Evolutionary conservation across 2,329 filamentous ascomycete species (phyloP).

Genomic region (Basipetospora sp.): DNA sequence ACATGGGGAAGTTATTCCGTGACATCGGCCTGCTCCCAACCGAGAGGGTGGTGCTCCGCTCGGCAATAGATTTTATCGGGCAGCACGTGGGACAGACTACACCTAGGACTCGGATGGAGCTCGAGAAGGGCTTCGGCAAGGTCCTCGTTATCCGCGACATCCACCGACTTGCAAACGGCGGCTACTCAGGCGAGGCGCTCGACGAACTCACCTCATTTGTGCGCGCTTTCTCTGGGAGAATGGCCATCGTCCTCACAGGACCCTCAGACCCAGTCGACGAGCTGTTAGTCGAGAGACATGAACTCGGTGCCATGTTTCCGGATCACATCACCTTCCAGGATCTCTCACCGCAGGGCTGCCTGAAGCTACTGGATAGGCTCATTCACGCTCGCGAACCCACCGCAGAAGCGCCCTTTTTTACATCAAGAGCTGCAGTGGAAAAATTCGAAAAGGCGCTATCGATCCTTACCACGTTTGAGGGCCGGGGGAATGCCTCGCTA

Average conservation of each 20-base stretch:
- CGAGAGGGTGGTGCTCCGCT: conserved; percentile 47
- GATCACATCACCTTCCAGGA: neutral
- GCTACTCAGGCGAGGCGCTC: conserved; percentile 42
- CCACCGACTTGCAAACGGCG: conserved; percentile 43
- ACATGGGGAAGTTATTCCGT: conserved; percentile 62
- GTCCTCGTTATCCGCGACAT: conserved; percentile 62
- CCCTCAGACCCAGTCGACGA: neutral
- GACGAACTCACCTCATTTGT: conserved; percentile 38
- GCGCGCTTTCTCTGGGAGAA: neutral
- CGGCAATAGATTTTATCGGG: conserved; percentile 53
- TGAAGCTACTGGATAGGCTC: neutral
- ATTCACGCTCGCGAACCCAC: neutral
- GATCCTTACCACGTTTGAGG: neutral
- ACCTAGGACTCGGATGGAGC: conserved; percentile 37
- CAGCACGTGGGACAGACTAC: conserved; percentile 56
- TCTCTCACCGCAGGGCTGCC: neutral
- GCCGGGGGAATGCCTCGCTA: neutral
- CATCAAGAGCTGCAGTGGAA: neutral
- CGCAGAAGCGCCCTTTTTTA: neutral
- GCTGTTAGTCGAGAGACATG: neutral
- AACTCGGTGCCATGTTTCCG: neutral
- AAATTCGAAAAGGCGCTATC: neutral
- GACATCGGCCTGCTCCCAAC: conserved; percentile 54
- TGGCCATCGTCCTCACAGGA: neutral
- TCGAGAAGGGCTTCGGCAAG: conserved; percentile 48